Conservation (phyloP, 1,284 basidiomycete species). For the Sporisorium exsertum region DNA sequence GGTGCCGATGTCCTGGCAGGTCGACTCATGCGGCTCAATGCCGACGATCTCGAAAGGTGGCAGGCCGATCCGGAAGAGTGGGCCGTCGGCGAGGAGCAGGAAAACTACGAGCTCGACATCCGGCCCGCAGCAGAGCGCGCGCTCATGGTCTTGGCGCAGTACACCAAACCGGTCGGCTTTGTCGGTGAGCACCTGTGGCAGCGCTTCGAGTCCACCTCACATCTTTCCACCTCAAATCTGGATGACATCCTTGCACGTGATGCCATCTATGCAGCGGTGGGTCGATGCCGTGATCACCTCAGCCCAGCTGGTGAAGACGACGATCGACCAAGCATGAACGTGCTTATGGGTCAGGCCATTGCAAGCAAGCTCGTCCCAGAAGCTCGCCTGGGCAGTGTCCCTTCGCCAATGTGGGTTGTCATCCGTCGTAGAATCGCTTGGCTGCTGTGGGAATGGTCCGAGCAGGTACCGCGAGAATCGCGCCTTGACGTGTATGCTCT, state of each 20-base stretch:
- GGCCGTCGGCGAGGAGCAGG: conserved; percentile 61
- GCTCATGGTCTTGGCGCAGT: conserved; percentile 56
- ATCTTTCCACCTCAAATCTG: conserved; percentile 35
- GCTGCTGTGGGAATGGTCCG: conserved; percentile 66
- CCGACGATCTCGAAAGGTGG: conserved; percentile 62
- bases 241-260: conserved; percentile 59
- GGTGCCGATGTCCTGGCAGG: conserved; percentile 60
- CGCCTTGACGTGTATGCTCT: conserved; percentile 55
- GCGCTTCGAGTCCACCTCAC: conserved; percentile 45
- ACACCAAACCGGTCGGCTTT: conserved; percentile 46
- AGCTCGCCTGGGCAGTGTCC: conserved; percentile 39
- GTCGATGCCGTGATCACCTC: conserved; percentile 58
- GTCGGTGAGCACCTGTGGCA: conserved; percentile 61
- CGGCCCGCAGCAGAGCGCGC: conserved; percentile 65
- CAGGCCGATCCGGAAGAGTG: conserved; percentile 62
- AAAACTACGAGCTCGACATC: conserved; percentile 62
- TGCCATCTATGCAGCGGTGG: conserved; percentile 64
- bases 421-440: conserved; percentile 60
- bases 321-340: conserved; percentile 34
- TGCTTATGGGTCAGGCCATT: conserved; percentile 54
- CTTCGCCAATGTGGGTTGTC: conserved; percentile 57
- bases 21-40: conserved; percentile 60
- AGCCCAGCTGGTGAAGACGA: conserved; percentile 41
- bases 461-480: conserved; percentile 51
- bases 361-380: conserved; percentile 56